These are phyloP conservation scores for Russula brevipes DNA, from an alignment of 768 basidiomycete species.

Conservation along the genomic window DNA sequence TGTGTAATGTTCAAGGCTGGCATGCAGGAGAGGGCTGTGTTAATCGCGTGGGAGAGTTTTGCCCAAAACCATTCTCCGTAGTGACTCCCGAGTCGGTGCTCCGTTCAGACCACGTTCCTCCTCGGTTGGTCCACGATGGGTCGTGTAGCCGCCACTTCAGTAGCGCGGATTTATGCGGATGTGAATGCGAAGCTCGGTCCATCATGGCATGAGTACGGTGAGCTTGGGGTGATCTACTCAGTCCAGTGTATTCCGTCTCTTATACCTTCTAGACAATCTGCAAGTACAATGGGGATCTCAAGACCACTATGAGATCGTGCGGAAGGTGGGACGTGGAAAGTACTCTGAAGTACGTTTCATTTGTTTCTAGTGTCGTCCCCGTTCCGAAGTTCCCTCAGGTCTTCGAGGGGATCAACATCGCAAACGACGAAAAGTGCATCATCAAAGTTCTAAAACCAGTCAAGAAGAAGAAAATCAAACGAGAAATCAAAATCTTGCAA, in stretches of 20 bases:
- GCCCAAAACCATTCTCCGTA: constrained; percentile 1
- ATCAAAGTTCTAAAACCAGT: constrained; percentile 99
- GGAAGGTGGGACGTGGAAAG: constrained; percentile 93
- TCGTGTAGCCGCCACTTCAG: constrained; percentile 67
- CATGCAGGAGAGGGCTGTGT: neutral
- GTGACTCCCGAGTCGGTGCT: constrained; percentile 3
- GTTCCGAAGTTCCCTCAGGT: constrained; percentile 44
- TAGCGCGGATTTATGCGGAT: constrained; percentile 82
- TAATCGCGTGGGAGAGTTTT: constrained; percentile 4
- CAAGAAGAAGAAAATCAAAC: constrained; percentile 99
- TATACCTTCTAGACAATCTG: constrained; percentile 65
- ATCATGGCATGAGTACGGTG: constrained; percentile 96
- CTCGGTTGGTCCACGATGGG: constrained; percentile 45
- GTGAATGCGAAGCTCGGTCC: constrained; percentile 84
- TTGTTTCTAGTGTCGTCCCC: constrained; percentile 7
- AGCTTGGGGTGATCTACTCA: constrained; percentile 25
- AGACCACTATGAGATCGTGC: constrained; percentile 96
- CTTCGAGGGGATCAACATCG: constrained; percentile 89
- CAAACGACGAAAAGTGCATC: constrained; percentile 90
- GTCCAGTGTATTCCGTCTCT: neutral
- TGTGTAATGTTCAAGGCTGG: neutral
- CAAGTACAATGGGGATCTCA: constrained; percentile 98
- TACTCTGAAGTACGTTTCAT: constrained; percentile 73
- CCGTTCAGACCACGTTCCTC: constrained; percentile 10
- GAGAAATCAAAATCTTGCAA: constrained; percentile 97